Conservation (phyloP, 2,329 filamentous ascomycete species). For the Nothophaeocryptopus gaeumannii region DNA sequence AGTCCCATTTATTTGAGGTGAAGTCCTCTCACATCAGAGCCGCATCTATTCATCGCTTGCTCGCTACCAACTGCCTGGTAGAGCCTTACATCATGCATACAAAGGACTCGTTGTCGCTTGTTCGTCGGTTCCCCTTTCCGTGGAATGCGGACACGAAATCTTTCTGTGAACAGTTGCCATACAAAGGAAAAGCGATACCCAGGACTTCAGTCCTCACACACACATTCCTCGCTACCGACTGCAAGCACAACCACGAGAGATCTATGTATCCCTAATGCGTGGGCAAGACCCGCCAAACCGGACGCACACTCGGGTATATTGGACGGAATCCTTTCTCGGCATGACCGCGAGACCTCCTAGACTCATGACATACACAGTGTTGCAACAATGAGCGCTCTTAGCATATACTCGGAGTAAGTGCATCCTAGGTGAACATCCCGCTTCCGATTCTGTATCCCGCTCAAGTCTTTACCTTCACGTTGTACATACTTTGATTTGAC, state of each 20-base stretch:
- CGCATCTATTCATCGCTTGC: too few relatives aligned
- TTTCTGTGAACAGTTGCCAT: slow-evolving; percentile 23
- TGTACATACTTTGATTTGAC: slow-evolving; percentile 11
- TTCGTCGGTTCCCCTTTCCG: slow-evolving; percentile 1
- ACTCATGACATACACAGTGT: slow-evolving; percentile 3
- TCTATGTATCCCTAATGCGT: slow-evolving; percentile 15
- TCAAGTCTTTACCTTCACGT: slow-evolving; percentile 1
- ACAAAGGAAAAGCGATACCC: slow-evolving; percentile 18
- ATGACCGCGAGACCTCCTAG: slow-evolving; percentile 16
- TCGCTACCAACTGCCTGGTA: too few relatives aligned
- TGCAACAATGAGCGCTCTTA: slow-evolving; percentile 21
- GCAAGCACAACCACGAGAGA: slow-evolving; percentile 17
- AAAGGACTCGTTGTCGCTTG: slow-evolving; percentile 10
- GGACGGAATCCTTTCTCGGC: slow-evolving; percentile 19
- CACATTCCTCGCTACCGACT: slow-evolving; percentile 29
- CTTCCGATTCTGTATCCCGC: slow-evolving; percentile 6
- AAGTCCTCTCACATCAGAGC: too few relatives aligned
- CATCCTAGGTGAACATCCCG: slow-evolving; percentile 2
- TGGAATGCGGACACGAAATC: slow-evolving; percentile 17
- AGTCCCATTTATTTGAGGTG: too few relatives aligned
- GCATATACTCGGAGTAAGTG: slow-evolving; percentile 19
- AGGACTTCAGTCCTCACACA: slow-evolving; percentile 17
- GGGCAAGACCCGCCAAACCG: slow-evolving; percentile 8
- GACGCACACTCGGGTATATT: slow-evolving; percentile 7
- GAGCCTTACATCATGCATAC: background rate